Base-by-base conservation (phyloP, 148 eudicot species). In the Silene uniflora region DNA sequence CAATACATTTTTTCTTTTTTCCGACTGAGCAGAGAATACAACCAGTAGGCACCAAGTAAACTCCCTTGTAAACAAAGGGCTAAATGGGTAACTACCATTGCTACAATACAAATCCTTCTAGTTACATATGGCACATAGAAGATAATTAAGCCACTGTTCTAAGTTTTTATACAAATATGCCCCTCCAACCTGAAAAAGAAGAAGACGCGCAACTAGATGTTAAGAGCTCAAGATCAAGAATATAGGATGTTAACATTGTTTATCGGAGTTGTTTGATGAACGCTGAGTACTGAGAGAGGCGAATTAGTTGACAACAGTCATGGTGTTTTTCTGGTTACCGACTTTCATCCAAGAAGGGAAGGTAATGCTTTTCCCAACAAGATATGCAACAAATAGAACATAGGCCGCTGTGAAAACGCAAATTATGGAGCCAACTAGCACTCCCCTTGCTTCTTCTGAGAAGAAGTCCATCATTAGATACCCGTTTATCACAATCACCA, bases 401-500 rank as follows among this genome's bases (percentile, higher is more conserved):
- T 86, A 86, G 32, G 85, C 85, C 3, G 58, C 69, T 11, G 86
- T 64, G 67, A 82, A 80, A 67, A 42, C 71, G 56, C 73, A 71
- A 10, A 77, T 55, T 62, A 81, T 21, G 66, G 83, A 75, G 46
- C 83, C 82, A 65, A 86, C 75, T 42, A 84, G 14, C 58, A 81
- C 56, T 27, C 89, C 84, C 35, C 73, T 80, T 11, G 82, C 85
- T 82, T 84, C 87, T 0, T 66, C 67, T 2, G 76, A 69, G 80
- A 86, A 86, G 71, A 86, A 86, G 7, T 84, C 82, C 27, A 81
- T 67, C 80, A 86, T 64, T 8, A 86, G 78, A 71, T 84, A 86
- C 7, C 87, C 87, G 47, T 86, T 86, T 71, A 86, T 86, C 19
- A 79, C 78, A 0, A 86, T 86, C 44, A 86, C 85, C 67, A 86